Conservation (phyloP, 441 rosid species). For the Populus hybrid region DNA sequence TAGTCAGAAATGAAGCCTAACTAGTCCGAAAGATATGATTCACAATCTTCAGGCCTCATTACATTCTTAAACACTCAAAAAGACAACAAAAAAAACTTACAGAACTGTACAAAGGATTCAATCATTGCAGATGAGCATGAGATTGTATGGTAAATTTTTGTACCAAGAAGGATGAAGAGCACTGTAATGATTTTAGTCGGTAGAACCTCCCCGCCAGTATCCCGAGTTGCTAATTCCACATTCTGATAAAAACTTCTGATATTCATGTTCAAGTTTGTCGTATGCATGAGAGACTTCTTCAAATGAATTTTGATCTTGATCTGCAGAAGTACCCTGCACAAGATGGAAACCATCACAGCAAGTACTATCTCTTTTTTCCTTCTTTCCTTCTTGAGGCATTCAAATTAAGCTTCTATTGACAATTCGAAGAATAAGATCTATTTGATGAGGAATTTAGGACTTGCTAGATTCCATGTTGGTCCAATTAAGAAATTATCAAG, state of each 20-base stretch:
- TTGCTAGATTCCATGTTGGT: too few species aligned
- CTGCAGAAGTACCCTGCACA: conserved; percentile 27
- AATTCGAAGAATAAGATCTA: not conserved
- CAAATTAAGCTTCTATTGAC: not conserved
- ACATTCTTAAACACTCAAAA: too few species aligned
- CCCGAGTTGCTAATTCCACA: conserved; percentile 41
- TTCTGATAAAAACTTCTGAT: conserved; percentile 38
- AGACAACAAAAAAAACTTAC: too few species aligned
- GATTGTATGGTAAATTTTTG: not conserved
- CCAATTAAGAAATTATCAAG: too few species aligned
- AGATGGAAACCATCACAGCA: not conserved
- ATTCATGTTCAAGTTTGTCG: conserved; percentile 35
- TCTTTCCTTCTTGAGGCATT: not conserved
- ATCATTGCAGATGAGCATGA: not conserved
- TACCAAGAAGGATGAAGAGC: not conserved
- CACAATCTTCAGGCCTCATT: too few species aligned
- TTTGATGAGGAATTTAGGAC: too few species aligned
- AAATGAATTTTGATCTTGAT: conserved; percentile 15
- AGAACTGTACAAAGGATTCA: not conserved
- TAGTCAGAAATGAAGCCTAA: too few species aligned
- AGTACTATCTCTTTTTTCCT: not conserved
- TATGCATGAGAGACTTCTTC: conserved; percentile 25
- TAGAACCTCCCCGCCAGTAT: conserved; percentile 35
- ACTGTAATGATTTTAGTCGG: conserved; percentile 13
- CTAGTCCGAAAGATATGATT: too few species aligned